A percentile compares a stretch with the other conserved stretches of the same genome.
Conservation (phyloP, 2,329 filamentous ascomycete species). For the Metarhizium brunneum region DNA sequence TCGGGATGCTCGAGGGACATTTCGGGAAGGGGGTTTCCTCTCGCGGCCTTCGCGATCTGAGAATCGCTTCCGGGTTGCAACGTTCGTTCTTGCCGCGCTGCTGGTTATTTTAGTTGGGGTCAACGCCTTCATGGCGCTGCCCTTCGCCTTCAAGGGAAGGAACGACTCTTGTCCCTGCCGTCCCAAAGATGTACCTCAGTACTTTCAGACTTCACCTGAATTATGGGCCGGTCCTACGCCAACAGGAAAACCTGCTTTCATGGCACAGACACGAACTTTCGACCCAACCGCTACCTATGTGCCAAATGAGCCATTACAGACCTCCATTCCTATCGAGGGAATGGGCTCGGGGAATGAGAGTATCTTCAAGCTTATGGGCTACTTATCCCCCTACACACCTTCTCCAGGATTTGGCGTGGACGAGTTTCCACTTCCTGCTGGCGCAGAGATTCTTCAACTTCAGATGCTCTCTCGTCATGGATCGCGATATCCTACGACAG, state of each 20-base stretch:
- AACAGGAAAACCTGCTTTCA: constrained; percentile 60
- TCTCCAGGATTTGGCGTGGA: constrained; percentile 66
- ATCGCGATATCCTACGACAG: constrained; percentile 59
- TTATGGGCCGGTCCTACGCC: constrained; percentile 56
- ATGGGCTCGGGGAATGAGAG: constrained; percentile 46
- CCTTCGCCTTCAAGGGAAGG: constrained; percentile 16
- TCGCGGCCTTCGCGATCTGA: constrained; percentile 11
- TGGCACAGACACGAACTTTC: constrained; percentile 62
- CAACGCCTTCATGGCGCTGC: constrained; percentile 27
- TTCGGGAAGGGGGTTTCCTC: constrained; percentile 1
- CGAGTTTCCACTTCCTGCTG: constrained; percentile 58
- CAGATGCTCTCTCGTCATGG: constrained; percentile 68
- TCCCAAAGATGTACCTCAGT: constrained; percentile 43
- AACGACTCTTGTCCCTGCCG: constrained; percentile 20
- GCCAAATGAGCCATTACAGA: constrained; percentile 63
- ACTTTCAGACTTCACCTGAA: constrained; percentile 53
- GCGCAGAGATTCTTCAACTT: constrained; percentile 60
- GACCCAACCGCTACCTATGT: constrained; percentile 56
- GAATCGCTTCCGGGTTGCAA: constrained; percentile 20
- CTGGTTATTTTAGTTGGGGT: constrained; percentile 27
- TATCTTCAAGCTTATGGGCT: constrained; percentile 63
- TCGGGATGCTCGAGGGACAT: background rate
- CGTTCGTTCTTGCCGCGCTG: constrained; percentile 21
- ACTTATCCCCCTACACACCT: constrained; percentile 58
- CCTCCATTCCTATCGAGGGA: constrained; percentile 56